Evolutionary conservation across 345 rosid species (phyloP).

Genomic region (Eucalyptus tenuipes): DNA sequence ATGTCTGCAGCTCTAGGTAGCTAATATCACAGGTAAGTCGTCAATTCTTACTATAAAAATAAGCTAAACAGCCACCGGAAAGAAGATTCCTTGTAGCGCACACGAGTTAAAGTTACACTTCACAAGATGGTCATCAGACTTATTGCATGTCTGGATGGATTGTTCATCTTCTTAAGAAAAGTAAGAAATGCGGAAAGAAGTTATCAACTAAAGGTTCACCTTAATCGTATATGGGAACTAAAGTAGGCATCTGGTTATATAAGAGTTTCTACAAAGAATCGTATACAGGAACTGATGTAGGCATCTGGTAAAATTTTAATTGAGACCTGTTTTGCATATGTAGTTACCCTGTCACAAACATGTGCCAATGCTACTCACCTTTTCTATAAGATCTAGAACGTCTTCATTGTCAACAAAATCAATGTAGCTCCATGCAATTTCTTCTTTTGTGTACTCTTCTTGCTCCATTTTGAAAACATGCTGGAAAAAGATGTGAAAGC

Average conservation of each 20-base stretch:
- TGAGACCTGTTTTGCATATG: not conserved
- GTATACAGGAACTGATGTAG: too few relatives aligned
- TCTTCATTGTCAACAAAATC: slow-evolving; percentile 94
- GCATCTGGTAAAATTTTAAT: not conserved
- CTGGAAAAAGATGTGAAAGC: slow-evolving; percentile 20
- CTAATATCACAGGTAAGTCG: not conserved
- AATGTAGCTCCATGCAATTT: slow-evolving; percentile 97
- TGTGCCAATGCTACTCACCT: slow-evolving; percentile 32
- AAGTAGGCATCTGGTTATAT: not conserved
- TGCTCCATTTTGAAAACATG: slow-evolving; percentile 99
- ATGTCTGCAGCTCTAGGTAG: not conserved
- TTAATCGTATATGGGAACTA: not conserved
- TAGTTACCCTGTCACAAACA: not conserved
- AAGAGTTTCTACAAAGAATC: too few relatives aligned
- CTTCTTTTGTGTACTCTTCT: slow-evolving; percentile 94
- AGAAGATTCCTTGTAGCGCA: not conserved
- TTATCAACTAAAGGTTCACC: not conserved
- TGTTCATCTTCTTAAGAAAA: not conserved
- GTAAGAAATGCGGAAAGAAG: not conserved
- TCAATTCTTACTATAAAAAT: not conserved
- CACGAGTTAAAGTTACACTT: not conserved
- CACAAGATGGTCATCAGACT: not conserved
- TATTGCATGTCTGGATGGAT: not conserved
- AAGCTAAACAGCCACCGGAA: not conserved
- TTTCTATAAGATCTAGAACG: slow-evolving; percentile 91